Evolutionary conservation across 106 monocot genomes (phyloP).

Genomic region (Platanthera zijinensis): DNA sequence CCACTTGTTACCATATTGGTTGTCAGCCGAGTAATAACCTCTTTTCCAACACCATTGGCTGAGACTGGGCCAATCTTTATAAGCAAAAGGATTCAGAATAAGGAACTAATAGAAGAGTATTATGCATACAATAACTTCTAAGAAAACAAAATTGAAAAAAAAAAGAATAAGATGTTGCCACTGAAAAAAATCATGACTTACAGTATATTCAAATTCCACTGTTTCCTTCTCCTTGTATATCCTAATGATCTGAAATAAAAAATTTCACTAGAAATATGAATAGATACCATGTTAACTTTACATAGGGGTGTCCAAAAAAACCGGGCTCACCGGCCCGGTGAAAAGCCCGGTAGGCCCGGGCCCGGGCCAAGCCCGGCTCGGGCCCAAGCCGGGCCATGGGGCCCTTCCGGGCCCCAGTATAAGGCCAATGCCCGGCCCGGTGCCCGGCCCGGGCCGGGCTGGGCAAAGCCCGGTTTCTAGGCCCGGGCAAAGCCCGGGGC

Average conservation of each 20-base stretch:
- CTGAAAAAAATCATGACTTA: not conserved
- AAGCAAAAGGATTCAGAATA: not conserved
- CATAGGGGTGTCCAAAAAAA: too few species aligned
- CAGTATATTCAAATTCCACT: conserved; percentile 7
- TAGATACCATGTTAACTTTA: not conserved
- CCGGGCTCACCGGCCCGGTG: too few species aligned
- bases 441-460: too few species aligned
- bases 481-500: too few species aligned
- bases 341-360: too few species aligned
- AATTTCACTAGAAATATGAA: not conserved
- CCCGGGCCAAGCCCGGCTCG: too few species aligned
- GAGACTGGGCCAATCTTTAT: conserved; percentile 37
- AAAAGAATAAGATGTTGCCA: not conserved
- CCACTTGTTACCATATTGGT: conserved; percentile 59
- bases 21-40: conserved; percentile 53
- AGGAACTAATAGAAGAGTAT: not conserved
- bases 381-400: too few species aligned
- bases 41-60: conserved; percentile 33
- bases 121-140: not conserved
- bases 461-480: too few species aligned
- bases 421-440: too few species aligned
- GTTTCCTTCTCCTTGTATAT: conserved; percentile 8
- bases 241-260: conserved; percentile 7
- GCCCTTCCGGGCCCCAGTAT: too few species aligned
- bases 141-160: not conserved